These are phyloP conservation scores for Suaeda aralocaspica DNA, from an alignment of 148 eudicot genomes.

Conservation along the genomic window DNA sequence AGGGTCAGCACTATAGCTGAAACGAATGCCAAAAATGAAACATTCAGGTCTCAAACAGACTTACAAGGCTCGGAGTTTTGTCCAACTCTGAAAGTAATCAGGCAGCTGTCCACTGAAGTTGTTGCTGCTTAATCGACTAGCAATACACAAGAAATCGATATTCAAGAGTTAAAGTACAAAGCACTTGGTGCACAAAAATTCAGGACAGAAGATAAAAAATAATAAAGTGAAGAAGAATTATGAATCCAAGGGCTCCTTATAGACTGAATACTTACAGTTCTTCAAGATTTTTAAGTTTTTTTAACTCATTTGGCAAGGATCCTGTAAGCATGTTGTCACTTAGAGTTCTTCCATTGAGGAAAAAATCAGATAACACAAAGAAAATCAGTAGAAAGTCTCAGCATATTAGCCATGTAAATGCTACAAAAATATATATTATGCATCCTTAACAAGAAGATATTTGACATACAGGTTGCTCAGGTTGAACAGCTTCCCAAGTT, in stretches of 20 bases:
- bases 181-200: too few species aligned
- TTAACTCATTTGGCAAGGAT: conserved; percentile 39
- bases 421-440: neutral
- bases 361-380: neutral
- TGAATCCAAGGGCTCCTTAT: too few species aligned
- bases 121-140: conserved; percentile 50
- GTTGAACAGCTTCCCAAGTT: conserved; percentile 8
- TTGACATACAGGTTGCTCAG: conserved; percentile 15
- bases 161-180: neutral
- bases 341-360: conserved; percentile 30
- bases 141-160: neutral
- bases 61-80: conserved; percentile 40
- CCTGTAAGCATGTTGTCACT: conserved; percentile 47
- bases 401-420: neutral
- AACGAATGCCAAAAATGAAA: too few species aligned
- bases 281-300: conserved; percentile 34
- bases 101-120: conserved; percentile 53
- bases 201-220: too few species aligned
- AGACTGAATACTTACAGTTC: conserved; percentile 40
- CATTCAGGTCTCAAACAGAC: neutral
- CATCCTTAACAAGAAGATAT: neutral
- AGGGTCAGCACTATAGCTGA: neutral
- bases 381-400: neutral
- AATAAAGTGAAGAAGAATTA: too few species aligned
- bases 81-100: conserved; percentile 38